Evolutionary conservation across 2,329 filamentous ascomycete species (phyloP), one percentile per base, ranked within the genome.

Genomic region (Ophiostoma tasmaniense): DNA sequence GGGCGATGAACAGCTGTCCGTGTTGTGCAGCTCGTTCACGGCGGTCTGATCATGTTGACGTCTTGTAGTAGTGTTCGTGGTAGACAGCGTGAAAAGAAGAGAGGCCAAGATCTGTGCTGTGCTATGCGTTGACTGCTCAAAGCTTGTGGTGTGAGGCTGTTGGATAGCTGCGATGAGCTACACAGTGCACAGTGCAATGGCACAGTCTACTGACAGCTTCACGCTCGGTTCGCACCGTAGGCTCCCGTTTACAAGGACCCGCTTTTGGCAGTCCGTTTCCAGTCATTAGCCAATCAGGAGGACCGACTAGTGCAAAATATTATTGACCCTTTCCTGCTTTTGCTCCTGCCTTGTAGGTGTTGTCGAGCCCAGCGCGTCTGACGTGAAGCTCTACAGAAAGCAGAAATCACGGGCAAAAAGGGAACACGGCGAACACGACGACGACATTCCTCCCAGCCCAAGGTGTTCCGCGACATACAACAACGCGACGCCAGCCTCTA

Each of bases 281-380:
- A 22, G 52, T 30, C 52, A 25, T 11, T 52, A 30, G 37, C 69
- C 69, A 70, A 70, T 70, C 11, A 66, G 13, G 64, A n/a, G 66
- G 50, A 39, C 66, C 22, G n/a, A 39, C 61, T 59, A 70, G 59
- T 61, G 55, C 59, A 62, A 70, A 68, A 64, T 68, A 70, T 66
- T 70, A 52, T 66, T 70, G 62, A 33, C 25, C 59, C 28, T 25
- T 59, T 7, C n/a, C 20, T 17, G 7, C 22, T 52, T 52, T 20
- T 55, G 55, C 55, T 61, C 55, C 68, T 69, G 30, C 64, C 59
- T 64, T 55, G 59, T 45, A n/a, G 17, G 42, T 45, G 42, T 45
- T 45, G 61, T 37, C 33, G 20, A 42, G 42, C 59, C 59, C 69
- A 68, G 69, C 69, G 69, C 69, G 69, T 70, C 66, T 70, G 67